Conservation (phyloP, 441 rosid species). For the Viola pubescens region DNA sequence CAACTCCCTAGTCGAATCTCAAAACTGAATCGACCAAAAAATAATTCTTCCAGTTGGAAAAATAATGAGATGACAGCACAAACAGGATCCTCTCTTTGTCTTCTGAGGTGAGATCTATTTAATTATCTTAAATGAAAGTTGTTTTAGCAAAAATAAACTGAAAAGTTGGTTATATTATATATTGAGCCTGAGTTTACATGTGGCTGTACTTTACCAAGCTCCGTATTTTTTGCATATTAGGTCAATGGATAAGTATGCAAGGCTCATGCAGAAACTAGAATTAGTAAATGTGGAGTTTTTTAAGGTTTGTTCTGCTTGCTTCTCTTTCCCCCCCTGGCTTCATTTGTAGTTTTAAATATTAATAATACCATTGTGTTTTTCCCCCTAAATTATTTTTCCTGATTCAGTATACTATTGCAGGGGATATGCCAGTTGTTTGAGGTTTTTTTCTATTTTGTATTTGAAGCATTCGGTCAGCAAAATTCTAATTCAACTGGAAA, state of each 20-base stretch:
- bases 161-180: too few species aligned
- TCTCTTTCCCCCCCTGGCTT: conserved; percentile 7
- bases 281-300: conserved; percentile 86
- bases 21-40: conserved; percentile 34
- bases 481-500: conserved; percentile 49
- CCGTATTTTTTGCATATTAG: conserved; percentile 31
- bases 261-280: conserved; percentile 98
- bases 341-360: conserved; percentile 14
- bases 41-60: conserved; percentile 38
- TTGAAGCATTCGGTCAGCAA: conserved; percentile 74
- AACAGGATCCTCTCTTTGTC: conserved; percentile 96
- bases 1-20: conserved; percentile 95
- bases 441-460: conserved; percentile 67
- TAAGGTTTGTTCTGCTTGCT: conserved; percentile 43
- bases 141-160: background rate
- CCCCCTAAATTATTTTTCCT: conserved; percentile 45
- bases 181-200: conserved; percentile 1
- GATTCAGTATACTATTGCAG: conserved; percentile 63
- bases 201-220: conserved; percentile 18
- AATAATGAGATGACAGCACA: conserved; percentile 65
- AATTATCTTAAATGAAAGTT: conserved; percentile 8
- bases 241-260: conserved; percentile 97
- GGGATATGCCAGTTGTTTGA: conserved; percentile 96
- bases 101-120: conserved; percentile 57
- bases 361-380: conserved; percentile 16